Percentiles rank a stretch among this genome's conserved stretches.
These are phyloP conservation scores for Aureobasidium sp. DNA, from an alignment of 2,329 filamentous ascomycete species.

Conservation along the genomic window DNA sequence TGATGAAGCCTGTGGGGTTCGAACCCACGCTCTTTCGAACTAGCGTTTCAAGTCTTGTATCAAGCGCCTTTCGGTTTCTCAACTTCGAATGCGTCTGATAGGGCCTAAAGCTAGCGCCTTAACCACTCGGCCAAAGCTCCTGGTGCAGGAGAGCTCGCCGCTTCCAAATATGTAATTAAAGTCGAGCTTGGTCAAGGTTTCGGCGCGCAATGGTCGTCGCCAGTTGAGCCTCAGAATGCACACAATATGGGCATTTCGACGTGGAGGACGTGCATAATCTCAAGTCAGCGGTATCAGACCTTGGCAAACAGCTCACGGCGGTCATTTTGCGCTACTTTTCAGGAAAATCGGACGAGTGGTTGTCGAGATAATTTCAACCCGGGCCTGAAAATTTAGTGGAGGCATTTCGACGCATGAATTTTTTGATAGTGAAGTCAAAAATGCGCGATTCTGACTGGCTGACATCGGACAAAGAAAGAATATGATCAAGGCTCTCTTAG, in stretches of 20 bases:
- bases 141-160: too few relatives aligned
- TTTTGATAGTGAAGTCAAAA: background rate
- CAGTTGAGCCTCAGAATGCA: too few relatives aligned
- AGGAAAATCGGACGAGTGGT: background rate
- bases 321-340: background rate
- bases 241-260: background rate
- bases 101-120: slow-evolving; percentile 10
- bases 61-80: too few relatives aligned
- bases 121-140: slow-evolving; percentile 7
- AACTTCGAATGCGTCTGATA: background rate
- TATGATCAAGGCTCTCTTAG: background rate
- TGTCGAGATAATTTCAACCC: background rate
- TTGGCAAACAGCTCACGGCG: background rate
- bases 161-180: background rate
- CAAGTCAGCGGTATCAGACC: too few relatives aligned
- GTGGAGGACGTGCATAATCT: too few relatives aligned
- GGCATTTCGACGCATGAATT: background rate
- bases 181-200: background rate
- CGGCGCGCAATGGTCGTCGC: background rate
- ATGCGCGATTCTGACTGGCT: background rate
- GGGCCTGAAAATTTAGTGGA: background rate
- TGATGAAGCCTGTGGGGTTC: slow-evolving; percentile 2
- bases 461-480: background rate
- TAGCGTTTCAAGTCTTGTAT: background rate
- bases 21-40: slow-evolving; percentile 16